Conservation (phyloP, 257 asterid species). For the Solanum chmielewskii region DNA sequence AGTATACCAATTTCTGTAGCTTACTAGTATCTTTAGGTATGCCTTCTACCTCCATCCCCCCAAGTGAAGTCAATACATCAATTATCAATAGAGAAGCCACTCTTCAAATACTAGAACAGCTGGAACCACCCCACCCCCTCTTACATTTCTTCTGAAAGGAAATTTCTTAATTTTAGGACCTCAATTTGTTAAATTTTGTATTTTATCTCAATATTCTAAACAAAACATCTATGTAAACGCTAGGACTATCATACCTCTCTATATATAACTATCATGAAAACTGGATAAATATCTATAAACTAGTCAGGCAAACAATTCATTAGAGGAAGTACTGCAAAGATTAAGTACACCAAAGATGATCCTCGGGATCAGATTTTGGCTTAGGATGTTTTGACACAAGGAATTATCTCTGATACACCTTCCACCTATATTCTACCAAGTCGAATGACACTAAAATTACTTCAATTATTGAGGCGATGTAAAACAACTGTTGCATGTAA, state of each 20-base stretch:
- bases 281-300: not conserved
- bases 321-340: not conserved
- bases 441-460: not conserved
- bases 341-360: not conserved
- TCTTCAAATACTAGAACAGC: not conserved
- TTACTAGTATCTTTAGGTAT: not conserved
- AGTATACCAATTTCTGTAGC: not conserved
- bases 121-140: not conserved
- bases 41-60: not conserved
- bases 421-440: not conserved
- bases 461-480: not conserved
- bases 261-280: not conserved
- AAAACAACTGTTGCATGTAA: not conserved
- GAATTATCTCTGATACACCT: not conserved
- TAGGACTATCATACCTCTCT: not conserved
- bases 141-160: not conserved
- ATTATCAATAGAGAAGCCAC: not conserved
- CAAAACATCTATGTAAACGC: not conserved
- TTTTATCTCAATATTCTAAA: not conserved
- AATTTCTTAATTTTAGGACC: not conserved
- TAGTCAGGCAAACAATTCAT: not conserved
- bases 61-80: not conserved
- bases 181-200: not conserved
- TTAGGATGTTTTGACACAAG: not conserved
- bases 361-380: not conserved